Evolutionary conservation across 768 basidiomycete species (phyloP).

Genomic region (Heimioporus sp.): DNA sequence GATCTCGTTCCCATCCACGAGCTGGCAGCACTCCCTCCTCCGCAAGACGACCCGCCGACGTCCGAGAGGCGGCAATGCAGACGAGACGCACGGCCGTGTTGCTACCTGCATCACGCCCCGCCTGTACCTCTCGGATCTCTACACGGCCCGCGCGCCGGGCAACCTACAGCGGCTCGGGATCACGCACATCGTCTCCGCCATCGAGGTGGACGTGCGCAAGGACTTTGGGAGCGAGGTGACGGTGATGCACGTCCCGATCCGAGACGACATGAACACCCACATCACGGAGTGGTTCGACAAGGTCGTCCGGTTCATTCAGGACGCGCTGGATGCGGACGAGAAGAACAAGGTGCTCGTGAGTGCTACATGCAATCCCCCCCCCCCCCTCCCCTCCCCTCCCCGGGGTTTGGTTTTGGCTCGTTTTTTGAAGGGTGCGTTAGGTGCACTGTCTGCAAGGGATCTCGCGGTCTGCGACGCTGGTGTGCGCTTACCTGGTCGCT

Average conservation of each 20-base stretch:
- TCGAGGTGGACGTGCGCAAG: constrained; percentile 42
- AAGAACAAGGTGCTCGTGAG: constrained; percentile 50
- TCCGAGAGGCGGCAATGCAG: constrained; percentile 1
- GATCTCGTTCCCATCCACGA: constrained; percentile 31
- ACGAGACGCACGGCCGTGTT: constrained; percentile 17
- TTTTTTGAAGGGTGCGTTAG: constrained; percentile 32
- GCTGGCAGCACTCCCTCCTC: constrained; percentile 29
- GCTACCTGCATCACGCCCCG: constrained; percentile 40
- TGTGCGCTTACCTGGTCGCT: constrained; percentile 68
- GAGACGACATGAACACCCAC: constrained; percentile 40
- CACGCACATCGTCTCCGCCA: constrained; percentile 69
- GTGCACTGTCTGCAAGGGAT: constrained; percentile 79
- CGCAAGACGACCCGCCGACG: constrained; percentile 16
- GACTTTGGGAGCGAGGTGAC: constrained; percentile 34
- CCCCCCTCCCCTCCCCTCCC: too few relatives aligned
- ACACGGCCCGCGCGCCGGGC: constrained; percentile 49
- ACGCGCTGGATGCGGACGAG: constrained; percentile 43
- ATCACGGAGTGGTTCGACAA: constrained; percentile 45
- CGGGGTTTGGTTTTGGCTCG: background rate
- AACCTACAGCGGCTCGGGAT: constrained; percentile 57
- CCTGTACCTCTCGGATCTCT: constrained; percentile 64
- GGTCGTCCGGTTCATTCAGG: constrained; percentile 53
- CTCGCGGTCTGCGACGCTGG: constrained; percentile 71
- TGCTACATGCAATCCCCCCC: constrained; percentile 3
- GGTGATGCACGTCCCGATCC: constrained; percentile 50